Conservation (phyloP, 345 rosid species). For the Euphorbia pulcherrima region DNA sequence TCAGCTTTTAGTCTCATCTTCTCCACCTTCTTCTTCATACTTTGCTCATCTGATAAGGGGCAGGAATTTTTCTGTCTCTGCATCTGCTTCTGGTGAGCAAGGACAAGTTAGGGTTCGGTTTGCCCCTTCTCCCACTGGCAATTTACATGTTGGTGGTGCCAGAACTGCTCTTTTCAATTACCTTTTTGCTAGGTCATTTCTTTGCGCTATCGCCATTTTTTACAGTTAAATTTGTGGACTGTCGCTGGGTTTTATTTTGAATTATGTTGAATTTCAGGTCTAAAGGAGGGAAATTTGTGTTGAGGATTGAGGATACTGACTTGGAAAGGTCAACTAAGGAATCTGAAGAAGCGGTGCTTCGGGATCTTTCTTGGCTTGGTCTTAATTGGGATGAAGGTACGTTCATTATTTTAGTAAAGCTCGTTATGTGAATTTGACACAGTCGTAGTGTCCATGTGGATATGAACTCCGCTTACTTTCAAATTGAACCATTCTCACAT, state of each 20-base stretch:
- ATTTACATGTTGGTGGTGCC: constrained; percentile 96
- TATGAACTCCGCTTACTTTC: too few relatives aligned
- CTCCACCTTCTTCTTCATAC: constrained; percentile 3
- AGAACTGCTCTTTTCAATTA: constrained; percentile 96
- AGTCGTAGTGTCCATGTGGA: too few relatives aligned
- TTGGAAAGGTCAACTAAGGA: constrained; percentile 86
- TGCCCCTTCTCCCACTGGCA: constrained; percentile 97
- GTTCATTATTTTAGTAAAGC: too few relatives aligned
- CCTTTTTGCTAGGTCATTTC: constrained; percentile 69
- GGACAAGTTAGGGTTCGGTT: constrained; percentile 74
- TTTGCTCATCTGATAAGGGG: neutral
- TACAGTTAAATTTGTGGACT: too few relatives aligned
- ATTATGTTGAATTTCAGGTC: constrained; percentile 44
- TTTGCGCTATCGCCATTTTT: neutral
- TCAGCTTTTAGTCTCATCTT: neutral
- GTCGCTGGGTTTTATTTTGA: neutral
- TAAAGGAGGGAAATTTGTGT: constrained; percentile 80
- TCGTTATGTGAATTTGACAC: too few relatives aligned
- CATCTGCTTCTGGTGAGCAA: constrained; percentile 17
- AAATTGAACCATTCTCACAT: too few relatives aligned
- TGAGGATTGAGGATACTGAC: constrained; percentile 93
- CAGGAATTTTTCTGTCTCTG: constrained; percentile 33
- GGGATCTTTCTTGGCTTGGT: constrained; percentile 86
- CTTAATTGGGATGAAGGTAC: constrained; percentile 94
- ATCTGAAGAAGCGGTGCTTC: constrained; percentile 89